These are phyloP conservation scores for Sphaerulina vaccinii DNA, from an alignment of 2,329 filamentous ascomycete genomes.

Conservation along the genomic window DNA sequence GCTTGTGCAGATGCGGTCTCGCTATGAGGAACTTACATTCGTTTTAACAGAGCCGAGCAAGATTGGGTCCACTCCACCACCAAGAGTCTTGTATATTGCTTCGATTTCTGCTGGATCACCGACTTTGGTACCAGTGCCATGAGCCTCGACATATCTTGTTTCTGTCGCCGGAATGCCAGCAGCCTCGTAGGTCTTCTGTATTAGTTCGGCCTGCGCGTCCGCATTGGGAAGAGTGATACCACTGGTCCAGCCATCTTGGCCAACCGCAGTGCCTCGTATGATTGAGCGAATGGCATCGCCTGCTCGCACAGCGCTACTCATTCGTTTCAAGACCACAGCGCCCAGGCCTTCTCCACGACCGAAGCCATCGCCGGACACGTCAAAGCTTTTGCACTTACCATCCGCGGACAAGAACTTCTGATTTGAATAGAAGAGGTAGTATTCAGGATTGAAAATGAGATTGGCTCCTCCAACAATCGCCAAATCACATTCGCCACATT, in stretches of 20 bases:
- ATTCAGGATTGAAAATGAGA: conserved; percentile 32
- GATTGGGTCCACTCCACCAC: conserved; percentile 10
- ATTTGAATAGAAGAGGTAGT: conserved; percentile 28
- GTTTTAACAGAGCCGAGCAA: conserved; percentile 30
- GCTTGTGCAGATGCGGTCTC: no score
- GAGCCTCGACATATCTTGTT: conserved; percentile 26
- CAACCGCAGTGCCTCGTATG: conserved; percentile 14
- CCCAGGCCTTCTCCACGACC: conserved; percentile 55
- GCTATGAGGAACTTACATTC: no score
- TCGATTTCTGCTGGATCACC: conserved; percentile 28
- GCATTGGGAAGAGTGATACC: conserved; percentile 43
- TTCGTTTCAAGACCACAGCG: conserved; percentile 51
- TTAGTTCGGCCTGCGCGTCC: conserved; percentile 38
- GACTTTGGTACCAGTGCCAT: conserved; percentile 31
- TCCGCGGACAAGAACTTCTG: conserved; percentile 43
- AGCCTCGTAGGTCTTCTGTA: conserved; percentile 37
- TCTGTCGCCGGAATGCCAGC: conserved; percentile 28
- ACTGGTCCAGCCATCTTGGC: conserved; percentile 31
- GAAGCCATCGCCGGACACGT: conserved; percentile 48
- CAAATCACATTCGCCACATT: conserved; percentile 10
- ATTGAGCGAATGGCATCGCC: conserved; percentile 17
- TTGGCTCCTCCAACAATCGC: conserved; percentile 26
- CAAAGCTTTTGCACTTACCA: conserved; percentile 32
- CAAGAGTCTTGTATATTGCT: conserved; percentile 18
- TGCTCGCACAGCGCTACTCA: conserved; percentile 43